These are phyloP conservation scores for Podospora fimiseda DNA, from an alignment of 495 filamentous ascomycete species.

Conservation along the genomic window DNA sequence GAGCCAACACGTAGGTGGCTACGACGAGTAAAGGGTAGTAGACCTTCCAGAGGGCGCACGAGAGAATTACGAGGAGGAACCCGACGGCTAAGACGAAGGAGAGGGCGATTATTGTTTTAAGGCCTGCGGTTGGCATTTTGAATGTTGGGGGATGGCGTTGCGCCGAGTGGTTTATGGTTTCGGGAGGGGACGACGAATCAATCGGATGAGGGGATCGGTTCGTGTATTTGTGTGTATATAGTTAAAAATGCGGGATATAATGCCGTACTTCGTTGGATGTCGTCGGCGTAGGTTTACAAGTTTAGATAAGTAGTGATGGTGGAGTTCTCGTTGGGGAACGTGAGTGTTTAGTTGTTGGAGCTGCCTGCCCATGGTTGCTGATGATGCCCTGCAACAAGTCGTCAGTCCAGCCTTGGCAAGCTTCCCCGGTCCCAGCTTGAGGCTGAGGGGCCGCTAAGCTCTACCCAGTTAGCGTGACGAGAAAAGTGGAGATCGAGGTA, in stretches of 20 bases:
- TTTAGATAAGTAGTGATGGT: conserved; percentile 10
- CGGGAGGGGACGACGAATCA: not conserved
- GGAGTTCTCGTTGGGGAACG: conserved; percentile 1
- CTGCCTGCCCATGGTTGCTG: conserved; percentile 12
- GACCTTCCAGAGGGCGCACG: conserved; percentile 85
- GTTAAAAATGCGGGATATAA: too few relatives aligned
- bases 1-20: conserved; percentile 88
- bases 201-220: too few relatives aligned
- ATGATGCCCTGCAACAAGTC: conserved; percentile 7
- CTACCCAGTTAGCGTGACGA: not conserved
- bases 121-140: conserved; percentile 75
- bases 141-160: conserved; percentile 4
- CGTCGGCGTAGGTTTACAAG: not conserved
- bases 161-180: not conserved
- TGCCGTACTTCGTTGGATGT: conserved; percentile 1
- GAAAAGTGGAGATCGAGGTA: conserved; percentile 13
- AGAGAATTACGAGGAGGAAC: conserved; percentile 98
- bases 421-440: not conserved
- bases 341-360: conserved; percentile 12
- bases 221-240: too few relatives aligned
- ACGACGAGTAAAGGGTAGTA: conserved; percentile 94
- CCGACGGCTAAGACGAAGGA: conserved; percentile 98
- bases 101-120: conserved; percentile 97
- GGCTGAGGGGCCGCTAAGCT: not conserved
- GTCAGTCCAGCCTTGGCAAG: conserved; percentile 25